Conservation (phyloP, 176 grass and related monocot species). For the Oryza rufipogon region DNA sequence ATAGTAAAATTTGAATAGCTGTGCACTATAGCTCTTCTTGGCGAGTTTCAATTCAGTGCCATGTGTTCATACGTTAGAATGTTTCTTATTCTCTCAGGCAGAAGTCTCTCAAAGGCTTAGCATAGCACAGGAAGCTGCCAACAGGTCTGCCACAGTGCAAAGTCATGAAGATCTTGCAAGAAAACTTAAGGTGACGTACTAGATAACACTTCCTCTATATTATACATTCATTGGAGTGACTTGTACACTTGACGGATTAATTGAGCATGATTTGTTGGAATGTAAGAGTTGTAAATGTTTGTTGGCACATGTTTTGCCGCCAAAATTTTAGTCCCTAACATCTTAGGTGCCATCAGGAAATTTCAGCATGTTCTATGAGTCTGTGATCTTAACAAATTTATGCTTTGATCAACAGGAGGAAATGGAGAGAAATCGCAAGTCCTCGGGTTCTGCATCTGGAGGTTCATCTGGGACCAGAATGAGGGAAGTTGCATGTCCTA, state of each 20-base stretch:
- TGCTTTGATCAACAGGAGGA: conserved; percentile 78
- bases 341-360: neutral
- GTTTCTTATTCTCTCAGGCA: conserved; percentile 64
- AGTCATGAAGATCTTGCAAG: conserved; percentile 95
- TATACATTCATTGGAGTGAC: conserved; percentile 11
- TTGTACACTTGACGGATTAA: conserved; percentile 6
- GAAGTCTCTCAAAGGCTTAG: conserved; percentile 92
- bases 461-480: conserved; percentile 60
- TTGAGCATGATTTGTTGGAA: conserved; percentile 4
- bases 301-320: neutral
- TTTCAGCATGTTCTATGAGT: neutral
- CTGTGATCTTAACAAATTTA: conserved; percentile 32
- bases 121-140: conserved; percentile 74
- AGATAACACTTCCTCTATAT: neutral
- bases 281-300: neutral
- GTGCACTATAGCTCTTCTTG: conserved; percentile 23
- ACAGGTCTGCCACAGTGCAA: conserved; percentile 53
- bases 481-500: conserved; percentile 94
- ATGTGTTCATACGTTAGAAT: conserved; percentile 33
- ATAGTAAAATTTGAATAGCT: neutral
- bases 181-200: conserved; percentile 79
- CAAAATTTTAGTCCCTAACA: neutral
- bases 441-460: conserved; percentile 58
- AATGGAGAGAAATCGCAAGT: conserved; percentile 88
- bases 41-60: neutral